Base-by-base conservation (phyloP, 2,329 filamentous ascomycete genomes). In the Nannizziopsis arthrosporioides region DNA sequence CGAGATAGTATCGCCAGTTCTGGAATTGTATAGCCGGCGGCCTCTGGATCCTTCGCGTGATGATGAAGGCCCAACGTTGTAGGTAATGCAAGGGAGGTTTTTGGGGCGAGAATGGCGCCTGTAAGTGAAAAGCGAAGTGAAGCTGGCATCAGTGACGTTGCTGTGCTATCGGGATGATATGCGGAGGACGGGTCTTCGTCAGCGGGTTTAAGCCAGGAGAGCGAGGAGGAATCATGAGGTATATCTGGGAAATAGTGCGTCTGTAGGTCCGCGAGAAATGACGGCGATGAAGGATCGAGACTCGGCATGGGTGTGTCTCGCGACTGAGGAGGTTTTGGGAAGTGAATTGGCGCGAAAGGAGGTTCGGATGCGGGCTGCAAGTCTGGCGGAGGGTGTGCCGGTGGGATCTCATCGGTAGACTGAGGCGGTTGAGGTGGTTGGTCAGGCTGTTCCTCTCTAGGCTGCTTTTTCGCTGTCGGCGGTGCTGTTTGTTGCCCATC, bases 171-270 rank as follows among this genome's bases (percentile, higher is more conserved):
- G 0, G 90, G 88, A 61, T 90, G 85, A 69, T 96, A 96, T 7
- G 87, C 76, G 2, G 83, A 87, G 55, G 82, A 76, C 54, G 73
- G 74, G 17, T 80, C 62, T 52, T 75, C 64, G 38, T 78, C 81
- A 60, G 80, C 75, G 41, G 77, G 82, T 44, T 82, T 80, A 77
- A 96, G 92, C 90, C 90, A 98, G 15, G 86, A 85, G 3, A 95
- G 78, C 46, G 85, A 83, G 50, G 82, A 81, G 0, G 89, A 88
- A 64, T 95, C 86, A 47, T 88, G 80, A 1, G 89, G 80, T 1
- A 94, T 81, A 53, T 81, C 78, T 10, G 92, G 89, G 67, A 95
- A 98, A 75, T 94, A 98, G 65, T 95, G 94, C 17, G 80, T 70
- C 72, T 94, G 89, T 5, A 98, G 78, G 49, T 85, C 82, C 41